Base-by-base conservation (phyloP, 129 eudicot genomes). In the Flaveria robusta region DNA sequence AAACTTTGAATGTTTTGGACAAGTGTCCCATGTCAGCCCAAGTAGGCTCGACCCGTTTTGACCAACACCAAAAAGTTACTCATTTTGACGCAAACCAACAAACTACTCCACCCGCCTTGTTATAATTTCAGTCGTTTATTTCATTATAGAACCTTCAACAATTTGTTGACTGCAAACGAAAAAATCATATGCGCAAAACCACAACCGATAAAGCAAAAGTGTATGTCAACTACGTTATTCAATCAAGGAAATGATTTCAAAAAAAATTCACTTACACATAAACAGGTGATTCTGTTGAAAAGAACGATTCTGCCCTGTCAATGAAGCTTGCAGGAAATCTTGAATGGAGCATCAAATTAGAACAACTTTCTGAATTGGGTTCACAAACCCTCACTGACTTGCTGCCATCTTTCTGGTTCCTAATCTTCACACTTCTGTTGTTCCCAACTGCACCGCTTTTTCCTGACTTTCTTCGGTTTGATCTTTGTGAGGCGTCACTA, bases 251-350 rank as follows among this genome's bases (percentile, higher is more conserved):
- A 60, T 45, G 62, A 47, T 70, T 70, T 78, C 60, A 26, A 60
- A 70, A 49, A 47, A 78, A 34, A 45, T 66, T 55, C 80, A 66
- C 60, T 80, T 80, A 80, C 82, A 77, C 0, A 46, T 66, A 74
- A 66, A 72, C 72, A 12, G 75, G 66, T 2, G 82, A 65, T 77
- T 85, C 90, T 50, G 92, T 81, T n/a, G 96, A 73, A 71, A 94
- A 94, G 81, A 94, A 94, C 77, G 80, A 77, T 84, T 94, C 96
- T 5, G 94, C 97, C 74, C 79, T 84, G 24, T 78, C 81, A 12
- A 94, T 83, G 56, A 94, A 87, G 80, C 89, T 87, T 43, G 54
- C 79, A 26, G 99, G 92, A 67, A 94, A 89, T 75, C 99, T 87
- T 16, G 82, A 85, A 68, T 93, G 85, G 74, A 94, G 78, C 91